Evolutionary conservation across 169 alveolate species (phyloP).

Genomic region (Plasmodium gonderi): DNA sequence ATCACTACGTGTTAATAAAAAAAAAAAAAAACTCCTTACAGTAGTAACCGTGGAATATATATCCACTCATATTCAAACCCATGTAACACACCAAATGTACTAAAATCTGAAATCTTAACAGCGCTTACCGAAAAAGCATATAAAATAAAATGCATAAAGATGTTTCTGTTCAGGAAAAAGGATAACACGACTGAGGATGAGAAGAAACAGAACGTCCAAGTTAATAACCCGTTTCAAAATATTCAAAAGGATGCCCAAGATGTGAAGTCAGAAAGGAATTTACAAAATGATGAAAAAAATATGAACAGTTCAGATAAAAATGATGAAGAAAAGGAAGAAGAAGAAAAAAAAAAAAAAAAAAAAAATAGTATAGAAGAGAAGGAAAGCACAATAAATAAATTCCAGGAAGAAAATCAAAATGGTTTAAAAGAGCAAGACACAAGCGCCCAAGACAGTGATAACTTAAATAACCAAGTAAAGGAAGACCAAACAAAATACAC

Average conservation of each 20-base stretch:
- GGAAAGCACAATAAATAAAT: not conserved
- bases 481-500: not conserved
- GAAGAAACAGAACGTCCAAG: conserved; percentile 4
- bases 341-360: not conserved
- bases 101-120: too few species aligned
- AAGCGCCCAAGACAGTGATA: not conserved
- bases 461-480: not conserved
- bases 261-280: conserved; percentile 20
- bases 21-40: too few species aligned
- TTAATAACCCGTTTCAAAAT: conserved; percentile 49
- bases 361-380: not conserved
- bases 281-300: not conserved
- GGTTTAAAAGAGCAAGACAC: not conserved
- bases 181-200: not conserved
- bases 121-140: too few species aligned
- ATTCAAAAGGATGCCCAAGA: conserved; percentile 31
- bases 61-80: too few species aligned
- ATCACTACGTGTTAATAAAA: too few species aligned
- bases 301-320: not conserved
- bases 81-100: too few species aligned
- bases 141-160: too few species aligned
- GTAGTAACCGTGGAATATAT: too few species aligned
- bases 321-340: not conserved
- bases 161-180: conserved; percentile 20
- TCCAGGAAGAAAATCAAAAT: not conserved